Evolutionary conservation across 768 basidiomycete genomes (phyloP), one percentile per base, ranked within the genome.

Genomic region (Hemileccinum impolitum): DNA sequence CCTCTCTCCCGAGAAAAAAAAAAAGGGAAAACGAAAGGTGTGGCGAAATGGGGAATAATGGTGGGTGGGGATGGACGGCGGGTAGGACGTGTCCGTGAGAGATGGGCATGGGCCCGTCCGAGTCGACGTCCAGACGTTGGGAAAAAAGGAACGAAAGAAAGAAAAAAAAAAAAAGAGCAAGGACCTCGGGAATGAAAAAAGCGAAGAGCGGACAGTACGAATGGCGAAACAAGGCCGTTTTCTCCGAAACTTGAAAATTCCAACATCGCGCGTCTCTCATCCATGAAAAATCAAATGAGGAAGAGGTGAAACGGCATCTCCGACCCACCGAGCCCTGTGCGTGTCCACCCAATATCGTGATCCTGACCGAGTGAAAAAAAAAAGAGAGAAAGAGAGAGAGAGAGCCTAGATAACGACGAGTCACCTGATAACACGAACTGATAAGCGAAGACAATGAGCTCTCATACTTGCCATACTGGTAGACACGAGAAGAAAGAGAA

Each of bases 361-460:
- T 46, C 45, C 37, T 39, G 45, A 31, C 45, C 37, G 28, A 46
- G 37, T 39, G 45, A 47, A 26, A 30, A 46, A 26, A 21, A 19
- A 35, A 25, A 30, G 39, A 26, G n/a, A 19, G 25, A 25, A 23
- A 7, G 21, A 28, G 12, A 14, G 15, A 23, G 23, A 23, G 23
- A 23, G 28, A 30, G 8, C 15, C 12, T 17, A 12, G 34, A 26
- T 11, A 45, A 34, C 6, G 14, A 34, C 15, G 4, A 8, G 28
- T 30, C 28, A 12, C 11, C 9, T 12, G 28, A 30, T 34, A 14
- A 12, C 37, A 38, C 3, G 6, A 23, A 23, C 23, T 23, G 23
- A 23, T 23, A 23, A 21, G 37, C 15, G 18, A 19, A 19, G 38
- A 21, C 21, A 32, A 19, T 30, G 36, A 37, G 15, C 18, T 38